phyloP scores from a whole-genome alignment of 805 yeast genomes.

The Candida endomychidarum region DNA sequence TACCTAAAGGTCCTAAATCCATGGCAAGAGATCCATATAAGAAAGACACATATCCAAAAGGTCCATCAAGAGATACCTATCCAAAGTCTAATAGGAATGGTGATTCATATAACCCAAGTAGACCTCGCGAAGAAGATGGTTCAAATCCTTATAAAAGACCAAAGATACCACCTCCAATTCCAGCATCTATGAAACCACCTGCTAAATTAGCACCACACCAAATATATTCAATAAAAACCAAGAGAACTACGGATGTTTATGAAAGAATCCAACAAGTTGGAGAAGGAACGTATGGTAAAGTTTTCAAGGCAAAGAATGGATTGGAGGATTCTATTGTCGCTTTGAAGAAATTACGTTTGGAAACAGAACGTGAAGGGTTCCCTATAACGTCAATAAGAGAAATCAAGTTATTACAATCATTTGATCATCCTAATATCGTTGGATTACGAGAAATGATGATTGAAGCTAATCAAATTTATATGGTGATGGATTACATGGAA shows the following conservation, averaged over 20 bases:
- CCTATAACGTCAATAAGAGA: slow-evolving; percentile 96
- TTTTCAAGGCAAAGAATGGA: slow-evolving; percentile 77
- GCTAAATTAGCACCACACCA: slow-evolving; percentile 27
- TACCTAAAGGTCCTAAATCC: slow-evolving; percentile 11
- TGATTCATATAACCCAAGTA: no score
- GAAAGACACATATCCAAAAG: background rate
- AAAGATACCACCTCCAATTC: background rate
- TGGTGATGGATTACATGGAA: slow-evolving; percentile 92
- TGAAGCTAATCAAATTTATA: slow-evolving; percentile 68
- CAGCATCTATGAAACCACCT: slow-evolving; percentile 5
- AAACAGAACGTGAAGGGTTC: slow-evolving; percentile 88
- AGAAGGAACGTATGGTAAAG: slow-evolving; percentile 98
- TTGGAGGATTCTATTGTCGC: slow-evolving; percentile 78
- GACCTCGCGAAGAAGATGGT: no score
- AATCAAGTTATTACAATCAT: slow-evolving; percentile 77
- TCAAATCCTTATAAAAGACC: background rate
- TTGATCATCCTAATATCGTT: slow-evolving; percentile 80
- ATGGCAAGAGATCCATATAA: slow-evolving; percentile 2
- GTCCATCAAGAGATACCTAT: background rate
- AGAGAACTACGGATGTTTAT: slow-evolving; percentile 44
- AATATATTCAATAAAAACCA: slow-evolving; percentile 31
- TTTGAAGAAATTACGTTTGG: slow-evolving; percentile 77
- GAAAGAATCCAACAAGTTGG: slow-evolving; percentile 87
- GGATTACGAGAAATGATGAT: slow-evolving; percentile 88
- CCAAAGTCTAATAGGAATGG: no score